phyloP scores from a whole-genome alignment of 345 rosid genomes.

The Iberis pinnata region DNA sequence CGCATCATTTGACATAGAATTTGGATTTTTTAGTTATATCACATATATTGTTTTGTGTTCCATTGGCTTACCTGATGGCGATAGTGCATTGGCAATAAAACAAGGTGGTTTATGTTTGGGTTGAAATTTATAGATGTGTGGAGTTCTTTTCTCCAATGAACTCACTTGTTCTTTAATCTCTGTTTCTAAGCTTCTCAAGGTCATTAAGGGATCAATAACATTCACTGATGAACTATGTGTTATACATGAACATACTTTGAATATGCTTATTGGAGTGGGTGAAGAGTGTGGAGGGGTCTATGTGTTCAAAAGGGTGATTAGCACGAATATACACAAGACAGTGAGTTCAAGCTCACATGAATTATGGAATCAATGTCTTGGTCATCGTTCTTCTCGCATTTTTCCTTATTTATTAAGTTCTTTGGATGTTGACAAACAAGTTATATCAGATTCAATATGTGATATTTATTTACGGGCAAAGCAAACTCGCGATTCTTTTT shows the following conservation, averaged over 20 bases:
- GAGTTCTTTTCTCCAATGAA: background rate
- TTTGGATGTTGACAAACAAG: background rate
- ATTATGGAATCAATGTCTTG: background rate
- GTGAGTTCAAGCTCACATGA: background rate
- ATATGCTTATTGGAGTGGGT: slow-evolving; percentile 1
- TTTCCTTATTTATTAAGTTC: background rate
- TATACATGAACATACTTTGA: background rate
- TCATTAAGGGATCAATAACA: accelerated
- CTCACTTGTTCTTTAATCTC: background rate
- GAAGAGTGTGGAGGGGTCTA: background rate
- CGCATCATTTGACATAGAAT: background rate
- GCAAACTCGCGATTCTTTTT: background rate
- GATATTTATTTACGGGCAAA: background rate
- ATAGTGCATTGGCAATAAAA: background rate
- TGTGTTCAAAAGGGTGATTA: background rate
- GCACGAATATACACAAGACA: background rate
- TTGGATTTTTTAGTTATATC: background rate
- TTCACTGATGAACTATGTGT: background rate
- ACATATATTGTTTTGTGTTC: background rate
- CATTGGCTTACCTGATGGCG: background rate
- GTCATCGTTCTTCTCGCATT: background rate
- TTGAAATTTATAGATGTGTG: background rate
- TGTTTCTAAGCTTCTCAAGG: background rate
- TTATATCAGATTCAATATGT: background rate
- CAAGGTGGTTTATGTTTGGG: background rate